phyloP scores from a whole-genome alignment of 1,139 yeast genomes.

The Pichia sp. region DNA sequence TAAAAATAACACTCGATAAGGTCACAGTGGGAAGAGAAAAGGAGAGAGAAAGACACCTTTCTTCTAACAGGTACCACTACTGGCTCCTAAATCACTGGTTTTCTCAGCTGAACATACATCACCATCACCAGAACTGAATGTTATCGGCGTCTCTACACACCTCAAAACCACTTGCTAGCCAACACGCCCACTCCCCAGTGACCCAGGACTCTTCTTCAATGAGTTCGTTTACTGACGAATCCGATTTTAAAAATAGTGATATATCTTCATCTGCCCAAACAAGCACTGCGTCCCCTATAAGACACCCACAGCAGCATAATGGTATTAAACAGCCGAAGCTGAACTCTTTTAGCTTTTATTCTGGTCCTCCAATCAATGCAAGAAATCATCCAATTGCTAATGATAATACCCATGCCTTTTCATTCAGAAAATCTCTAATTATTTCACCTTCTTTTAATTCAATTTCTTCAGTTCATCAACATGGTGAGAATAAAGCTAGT shows the following conservation, averaged over 20 bases:
- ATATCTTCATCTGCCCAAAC: slow-evolving; percentile 32
- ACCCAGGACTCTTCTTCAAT: slow-evolving; percentile 26
- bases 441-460: slow-evolving; percentile 39
- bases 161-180: not conserved
- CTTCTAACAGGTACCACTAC: too few relatives aligned
- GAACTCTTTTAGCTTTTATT: slow-evolving; percentile 27
- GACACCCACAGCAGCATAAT: not conserved
- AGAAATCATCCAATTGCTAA: slow-evolving; percentile 21
- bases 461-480: slow-evolving; percentile 12
- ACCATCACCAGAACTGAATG: too few relatives aligned
- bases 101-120: too few relatives aligned
- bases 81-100: too few relatives aligned
- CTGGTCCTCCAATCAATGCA: slow-evolving; percentile 31
- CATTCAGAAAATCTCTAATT: slow-evolving; percentile 42
- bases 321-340: slow-evolving; percentile 14
- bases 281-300: slow-evolving; percentile 25
- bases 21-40: too few relatives aligned
- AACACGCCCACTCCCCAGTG: slow-evolving; percentile 1
- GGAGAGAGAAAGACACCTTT: too few relatives aligned
- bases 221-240: slow-evolving; percentile 28
- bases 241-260: slow-evolving; percentile 26
- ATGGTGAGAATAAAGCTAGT: too few relatives aligned
- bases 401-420: slow-evolving; percentile 37
- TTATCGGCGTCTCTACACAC: not conserved
- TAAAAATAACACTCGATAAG: too few relatives aligned